Conservation (phyloP, 768 basidiomycete genomes). For the Serendipita sp. region DNA sequence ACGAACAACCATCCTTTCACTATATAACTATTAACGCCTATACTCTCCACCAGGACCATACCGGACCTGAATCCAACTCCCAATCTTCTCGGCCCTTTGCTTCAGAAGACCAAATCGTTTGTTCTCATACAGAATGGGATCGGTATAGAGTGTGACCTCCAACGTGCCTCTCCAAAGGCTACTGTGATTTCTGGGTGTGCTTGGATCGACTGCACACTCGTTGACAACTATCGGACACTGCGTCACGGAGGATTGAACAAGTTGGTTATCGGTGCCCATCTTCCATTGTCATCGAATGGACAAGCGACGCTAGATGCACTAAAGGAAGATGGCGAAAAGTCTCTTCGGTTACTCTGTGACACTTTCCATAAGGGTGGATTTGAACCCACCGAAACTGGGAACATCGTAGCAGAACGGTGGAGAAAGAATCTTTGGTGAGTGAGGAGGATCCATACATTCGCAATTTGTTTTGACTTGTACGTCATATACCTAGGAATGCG, state of each 20-base stretch:
- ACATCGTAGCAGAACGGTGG: slow-evolving; percentile 19
- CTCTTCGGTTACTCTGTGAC: slow-evolving; percentile 12
- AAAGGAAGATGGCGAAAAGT: not conserved
- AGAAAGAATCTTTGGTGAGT: slow-evolving; percentile 18
- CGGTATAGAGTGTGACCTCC: slow-evolving; percentile 18
- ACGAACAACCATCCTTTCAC: not conserved
- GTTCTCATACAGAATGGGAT: slow-evolving; percentile 22
- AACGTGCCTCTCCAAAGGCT: slow-evolving; percentile 6
- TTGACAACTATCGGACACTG: slow-evolving; percentile 16
- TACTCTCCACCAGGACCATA: slow-evolving; percentile 6
- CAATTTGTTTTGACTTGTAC: not conserved
- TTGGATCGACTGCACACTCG: slow-evolving; percentile 19
- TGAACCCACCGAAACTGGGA: slow-evolving; percentile 13
- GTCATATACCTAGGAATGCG: slow-evolving; percentile 16
- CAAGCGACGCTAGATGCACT: not conserved
- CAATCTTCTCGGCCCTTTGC: slow-evolving; percentile 16
- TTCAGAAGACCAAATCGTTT: slow-evolving; percentile 14
- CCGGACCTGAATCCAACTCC: slow-evolving; percentile 12
- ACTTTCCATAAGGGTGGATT: slow-evolving; percentile 14
- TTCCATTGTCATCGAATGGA: not conserved
- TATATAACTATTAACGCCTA: not conserved
- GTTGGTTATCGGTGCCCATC: slow-evolving; percentile 18
- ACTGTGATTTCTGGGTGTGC: slow-evolving; percentile 20
- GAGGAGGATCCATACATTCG: not conserved
- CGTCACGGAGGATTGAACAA: slow-evolving; percentile 16